A percentile compares a stretch with the other conserved stretches of the same genome.
Evolutionary conservation across 2,329 filamentous ascomycete species (phyloP).

Genomic region (Paecilomyces fulvus): DNA sequence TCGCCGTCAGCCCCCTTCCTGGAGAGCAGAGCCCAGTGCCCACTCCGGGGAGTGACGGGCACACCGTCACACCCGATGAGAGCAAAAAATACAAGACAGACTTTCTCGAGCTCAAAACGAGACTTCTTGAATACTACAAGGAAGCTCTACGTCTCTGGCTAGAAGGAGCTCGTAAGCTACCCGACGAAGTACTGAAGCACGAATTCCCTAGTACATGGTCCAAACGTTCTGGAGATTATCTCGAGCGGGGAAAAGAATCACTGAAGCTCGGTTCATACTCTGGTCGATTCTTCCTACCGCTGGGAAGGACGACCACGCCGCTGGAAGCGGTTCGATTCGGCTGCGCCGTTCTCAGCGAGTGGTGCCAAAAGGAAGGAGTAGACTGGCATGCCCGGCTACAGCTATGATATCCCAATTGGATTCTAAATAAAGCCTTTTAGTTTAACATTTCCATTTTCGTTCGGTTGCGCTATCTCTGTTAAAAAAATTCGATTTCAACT

Average conservation of each 20-base stretch:
- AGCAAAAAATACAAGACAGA: slow-evolving; percentile 29
- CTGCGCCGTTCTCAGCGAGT: slow-evolving; percentile 37
- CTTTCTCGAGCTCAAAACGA: slow-evolving; percentile 31
- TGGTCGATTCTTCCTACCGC: slow-evolving; percentile 33
- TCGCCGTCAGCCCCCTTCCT: slow-evolving; percentile 32
- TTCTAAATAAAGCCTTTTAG: not conserved
- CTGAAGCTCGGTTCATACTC: slow-evolving; percentile 27
- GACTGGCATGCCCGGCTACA: slow-evolving; percentile 35
- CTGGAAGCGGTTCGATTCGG: slow-evolving; percentile 40
- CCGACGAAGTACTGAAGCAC: slow-evolving; percentile 30
- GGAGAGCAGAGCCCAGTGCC: slow-evolving; percentile 30
- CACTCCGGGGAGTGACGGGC: slow-evolving; percentile 37
- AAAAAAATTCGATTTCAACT: not conserved
- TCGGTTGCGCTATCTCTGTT: not conserved
- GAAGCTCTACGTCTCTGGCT: slow-evolving; percentile 38
- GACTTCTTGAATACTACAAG: slow-evolving; percentile 32
- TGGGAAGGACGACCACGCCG: slow-evolving; percentile 34
- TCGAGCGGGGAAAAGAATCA: slow-evolving; percentile 26
- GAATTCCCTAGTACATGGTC: slow-evolving; percentile 40
- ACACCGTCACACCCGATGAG: slow-evolving; percentile 28
- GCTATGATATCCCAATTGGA: slow-evolving; percentile 20
- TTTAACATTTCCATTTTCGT: not conserved
- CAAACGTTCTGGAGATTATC: slow-evolving; percentile 28
- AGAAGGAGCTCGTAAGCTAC: slow-evolving; percentile 33
- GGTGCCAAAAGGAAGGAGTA: slow-evolving; percentile 38